phyloP scores from a whole-genome alignment of 2,329 filamentous ascomycete genomes.

The Aspergillus versicolor region DNA sequence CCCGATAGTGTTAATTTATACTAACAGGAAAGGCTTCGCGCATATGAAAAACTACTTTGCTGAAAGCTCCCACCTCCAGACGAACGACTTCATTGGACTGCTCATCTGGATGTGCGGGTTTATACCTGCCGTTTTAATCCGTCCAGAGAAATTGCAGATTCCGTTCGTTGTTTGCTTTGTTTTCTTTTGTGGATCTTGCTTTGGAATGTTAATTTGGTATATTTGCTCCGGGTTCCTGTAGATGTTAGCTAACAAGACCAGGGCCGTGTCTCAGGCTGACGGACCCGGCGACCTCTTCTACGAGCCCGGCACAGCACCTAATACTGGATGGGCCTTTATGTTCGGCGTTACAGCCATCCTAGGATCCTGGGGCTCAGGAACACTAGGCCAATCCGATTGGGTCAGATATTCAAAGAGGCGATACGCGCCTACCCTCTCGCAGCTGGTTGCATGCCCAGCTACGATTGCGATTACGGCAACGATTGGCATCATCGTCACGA shows the following conservation, averaged over 20 bases:
- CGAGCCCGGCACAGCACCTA: background rate
- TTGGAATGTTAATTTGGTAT: constrained; percentile 31
- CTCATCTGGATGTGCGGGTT: constrained; percentile 6
- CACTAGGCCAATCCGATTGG: constrained; percentile 4
- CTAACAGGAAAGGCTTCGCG: background rate
- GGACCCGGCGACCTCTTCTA: constrained; percentile 32
- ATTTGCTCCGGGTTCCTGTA: background rate
- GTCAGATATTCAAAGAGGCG: background rate
- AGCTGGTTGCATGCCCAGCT: background rate
- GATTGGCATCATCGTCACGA: constrained; percentile 1
- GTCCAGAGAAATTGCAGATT: constrained; percentile 1
- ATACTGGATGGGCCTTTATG: constrained; percentile 8
- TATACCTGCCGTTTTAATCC: background rate
- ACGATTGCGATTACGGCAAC: constrained; percentile 3
- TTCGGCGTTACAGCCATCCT: constrained; percentile 5
- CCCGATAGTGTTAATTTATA: background rate
- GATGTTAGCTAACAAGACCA: background rate
- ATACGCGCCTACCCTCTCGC: constrained; percentile 3
- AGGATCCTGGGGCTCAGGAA: background rate
- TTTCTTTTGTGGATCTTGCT: constrained; percentile 23
- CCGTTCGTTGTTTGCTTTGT: constrained; percentile 1
- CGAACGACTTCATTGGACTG: constrained; percentile 7
- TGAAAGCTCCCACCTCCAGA: constrained; percentile 5
- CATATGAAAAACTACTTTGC: constrained; percentile 12
- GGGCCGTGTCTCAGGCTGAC: constrained; percentile 29